Percentiles rank a stretch among this genome's conserved stretches.
phyloP scores from a whole-genome alignment of 148 eudicot species.

The Vaccinium myrtillus region DNA sequence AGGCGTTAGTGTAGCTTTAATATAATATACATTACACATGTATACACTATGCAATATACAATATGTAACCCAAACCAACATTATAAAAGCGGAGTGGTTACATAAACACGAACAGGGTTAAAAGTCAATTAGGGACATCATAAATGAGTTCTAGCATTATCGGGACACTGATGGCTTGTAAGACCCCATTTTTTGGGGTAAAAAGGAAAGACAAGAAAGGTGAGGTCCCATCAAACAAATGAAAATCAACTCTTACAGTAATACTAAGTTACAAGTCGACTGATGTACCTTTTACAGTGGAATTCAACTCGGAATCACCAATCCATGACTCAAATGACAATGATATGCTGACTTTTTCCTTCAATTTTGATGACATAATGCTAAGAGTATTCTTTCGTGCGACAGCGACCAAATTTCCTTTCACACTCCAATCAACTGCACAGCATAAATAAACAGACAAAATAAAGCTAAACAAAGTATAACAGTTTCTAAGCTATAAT shows the following conservation, averaged over 20 bases:
- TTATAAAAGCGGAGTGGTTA: no score
- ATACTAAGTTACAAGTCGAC: not conserved
- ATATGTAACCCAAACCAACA: no score
- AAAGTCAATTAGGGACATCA: no score
- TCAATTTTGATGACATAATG: constrained; percentile 60
- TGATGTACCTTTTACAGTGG: constrained; percentile 55
- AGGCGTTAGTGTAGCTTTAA: no score
- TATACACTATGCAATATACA: no score
- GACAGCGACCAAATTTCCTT: constrained; percentile 63
- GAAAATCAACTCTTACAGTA: not conserved
- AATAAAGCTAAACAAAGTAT: not conserved
- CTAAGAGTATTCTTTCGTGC: constrained; percentile 57
- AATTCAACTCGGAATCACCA: constrained; percentile 43
- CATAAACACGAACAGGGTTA: no score
- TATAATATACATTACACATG: no score
- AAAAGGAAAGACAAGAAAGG: constrained; percentile 17
- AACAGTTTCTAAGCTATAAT: not conserved
- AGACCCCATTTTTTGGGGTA: not conserved
- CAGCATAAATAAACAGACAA: not conserved
- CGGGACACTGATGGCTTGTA: not conserved
- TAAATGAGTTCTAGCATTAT: not conserved
- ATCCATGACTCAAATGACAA: constrained; percentile 51
- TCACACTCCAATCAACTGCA: constrained; percentile 78
- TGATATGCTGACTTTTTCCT: constrained; percentile 48
- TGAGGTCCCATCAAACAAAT: constrained; percentile 10